phyloP scores from a whole-genome alignment of 2,329 filamentous ascomycete genomes.

The Thielaviopsis punctulata region DNA sequence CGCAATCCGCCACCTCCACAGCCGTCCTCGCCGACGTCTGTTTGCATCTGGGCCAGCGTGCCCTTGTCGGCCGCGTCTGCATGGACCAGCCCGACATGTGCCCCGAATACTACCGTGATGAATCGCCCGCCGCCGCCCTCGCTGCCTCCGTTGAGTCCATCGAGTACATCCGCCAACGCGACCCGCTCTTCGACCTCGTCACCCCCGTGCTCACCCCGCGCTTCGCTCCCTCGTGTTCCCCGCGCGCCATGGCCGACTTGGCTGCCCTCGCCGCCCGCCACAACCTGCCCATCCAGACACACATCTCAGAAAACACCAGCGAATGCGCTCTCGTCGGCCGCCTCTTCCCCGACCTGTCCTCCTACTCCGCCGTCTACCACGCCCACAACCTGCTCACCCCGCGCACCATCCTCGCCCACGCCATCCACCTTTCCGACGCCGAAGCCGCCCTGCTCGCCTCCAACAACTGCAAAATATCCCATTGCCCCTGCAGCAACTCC shows the following conservation, averaged over 20 bases:
- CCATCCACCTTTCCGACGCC: slow-evolving; percentile 51
- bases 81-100: slow-evolving; percentile 59
- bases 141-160: slow-evolving; percentile 41
- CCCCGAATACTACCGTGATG: slow-evolving; percentile 67
- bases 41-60: slow-evolving; percentile 62
- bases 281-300: slow-evolving; percentile 63
- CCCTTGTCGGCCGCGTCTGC: slow-evolving; percentile 84
- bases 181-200: slow-evolving; percentile 47
- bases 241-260: slow-evolving; percentile 42
- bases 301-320: slow-evolving; percentile 65
- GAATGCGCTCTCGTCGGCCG: slow-evolving; percentile 56
- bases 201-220: slow-evolving; percentile 63
- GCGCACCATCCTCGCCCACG: slow-evolving; percentile 72
- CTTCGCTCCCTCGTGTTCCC: slow-evolving; percentile 47
- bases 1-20: slow-evolving; percentile 71
- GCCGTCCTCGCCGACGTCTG: slow-evolving; percentile 81
- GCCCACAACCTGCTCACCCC: slow-evolving; percentile 47
- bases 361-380: slow-evolving; percentile 72
- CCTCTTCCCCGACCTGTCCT: slow-evolving; percentile 45
- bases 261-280: slow-evolving; percentile 46
- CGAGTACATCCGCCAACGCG: slow-evolving; percentile 46
- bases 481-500: slow-evolving; percentile 79
- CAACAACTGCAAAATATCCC: slow-evolving; percentile 50
- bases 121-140: slow-evolving; percentile 39
- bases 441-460: slow-evolving; percentile 49